Evolutionary conservation across 768 basidiomycete genomes (phyloP).

Genomic region (Leccinum longicurvipes): DNA sequence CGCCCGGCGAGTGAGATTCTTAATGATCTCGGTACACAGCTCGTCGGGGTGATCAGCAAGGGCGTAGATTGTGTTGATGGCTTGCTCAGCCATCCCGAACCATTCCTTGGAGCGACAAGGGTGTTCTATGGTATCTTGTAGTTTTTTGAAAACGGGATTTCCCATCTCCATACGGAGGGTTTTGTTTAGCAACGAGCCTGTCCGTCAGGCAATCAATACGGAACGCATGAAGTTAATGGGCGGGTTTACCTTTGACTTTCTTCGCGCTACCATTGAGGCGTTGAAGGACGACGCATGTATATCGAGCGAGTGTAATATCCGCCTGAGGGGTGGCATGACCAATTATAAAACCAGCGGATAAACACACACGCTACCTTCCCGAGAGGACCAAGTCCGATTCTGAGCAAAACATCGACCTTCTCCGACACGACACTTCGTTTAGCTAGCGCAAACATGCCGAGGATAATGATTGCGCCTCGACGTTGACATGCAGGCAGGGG

Average conservation of each 20-base stretch:
- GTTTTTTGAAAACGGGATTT: conserved; percentile 76
- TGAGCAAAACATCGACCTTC: conserved; percentile 79
- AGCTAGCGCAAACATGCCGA: conserved; percentile 95
- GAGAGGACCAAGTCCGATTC: conserved; percentile 77
- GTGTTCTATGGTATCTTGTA: conserved; percentile 76
- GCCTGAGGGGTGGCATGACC: conserved; percentile 42
- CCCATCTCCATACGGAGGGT: conserved; percentile 85
- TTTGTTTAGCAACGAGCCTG: conserved; percentile 86
- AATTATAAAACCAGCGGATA: not conserved
- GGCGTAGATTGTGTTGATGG: conserved; percentile 92
- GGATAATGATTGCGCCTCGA: conserved; percentile 91
- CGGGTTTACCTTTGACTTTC: conserved; percentile 82
- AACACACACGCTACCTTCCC: conserved; percentile 62
- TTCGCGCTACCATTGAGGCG: conserved; percentile 92
- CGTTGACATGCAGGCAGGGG: conserved; percentile 79
- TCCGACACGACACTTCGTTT: conserved; percentile 76
- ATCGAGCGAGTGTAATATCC: conserved; percentile 87
- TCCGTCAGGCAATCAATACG: not conserved
- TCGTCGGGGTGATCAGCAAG: conserved; percentile 91
- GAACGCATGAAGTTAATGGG: not conserved
- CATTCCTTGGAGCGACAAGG: conserved; percentile 86
- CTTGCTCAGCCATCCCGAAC: conserved; percentile 97
- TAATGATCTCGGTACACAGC: conserved; percentile 78
- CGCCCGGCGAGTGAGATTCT: conserved; percentile 70
- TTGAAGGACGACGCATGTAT: conserved; percentile 91